Conservation (phyloP, 1,284 basidiomycete species). For the Stygiomarasmius scandens region DNA sequence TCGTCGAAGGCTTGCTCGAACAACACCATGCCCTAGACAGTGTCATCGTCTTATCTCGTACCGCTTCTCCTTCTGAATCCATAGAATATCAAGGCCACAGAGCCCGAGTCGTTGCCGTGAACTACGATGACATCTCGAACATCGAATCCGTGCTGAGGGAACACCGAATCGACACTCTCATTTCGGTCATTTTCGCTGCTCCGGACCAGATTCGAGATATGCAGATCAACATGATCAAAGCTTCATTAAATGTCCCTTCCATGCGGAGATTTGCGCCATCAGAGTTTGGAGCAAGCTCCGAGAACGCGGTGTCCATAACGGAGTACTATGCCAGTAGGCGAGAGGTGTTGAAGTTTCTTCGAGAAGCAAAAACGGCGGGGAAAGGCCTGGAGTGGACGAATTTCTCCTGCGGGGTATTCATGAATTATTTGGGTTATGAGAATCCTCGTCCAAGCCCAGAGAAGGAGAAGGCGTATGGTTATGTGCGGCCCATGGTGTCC, state of each 20-base stretch:
- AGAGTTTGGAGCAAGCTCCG: conserved; percentile 9
- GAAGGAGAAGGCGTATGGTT: conserved; percentile 1
- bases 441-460: conserved; percentile 7
- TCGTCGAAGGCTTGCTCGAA: conserved; percentile 11
- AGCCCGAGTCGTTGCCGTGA: conserved; percentile 3
- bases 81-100: not conserved
- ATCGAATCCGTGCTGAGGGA: conserved; percentile 1
- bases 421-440: conserved; percentile 12
- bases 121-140: conserved; percentile 2
- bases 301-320: not conserved
- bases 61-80: not conserved
- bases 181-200: conserved; percentile 2
- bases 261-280: conserved; percentile 13
- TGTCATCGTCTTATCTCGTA: conserved; percentile 12
- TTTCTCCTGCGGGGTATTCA: conserved; percentile 7
- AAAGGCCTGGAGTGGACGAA: conserved; percentile 6
- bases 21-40: not conserved
- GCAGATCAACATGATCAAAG: conserved; percentile 7
- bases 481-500: conserved; percentile 1
- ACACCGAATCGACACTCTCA: conserved; percentile 8
- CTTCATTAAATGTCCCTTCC: conserved; percentile 7
- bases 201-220: not conserved
- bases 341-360: too few relatives aligned
- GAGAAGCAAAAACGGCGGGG: not conserved
- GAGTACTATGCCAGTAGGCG: too few relatives aligned